Base-by-base conservation (phyloP, 176 grass and related monocot genomes). In the Guadua angustifolia region DNA sequence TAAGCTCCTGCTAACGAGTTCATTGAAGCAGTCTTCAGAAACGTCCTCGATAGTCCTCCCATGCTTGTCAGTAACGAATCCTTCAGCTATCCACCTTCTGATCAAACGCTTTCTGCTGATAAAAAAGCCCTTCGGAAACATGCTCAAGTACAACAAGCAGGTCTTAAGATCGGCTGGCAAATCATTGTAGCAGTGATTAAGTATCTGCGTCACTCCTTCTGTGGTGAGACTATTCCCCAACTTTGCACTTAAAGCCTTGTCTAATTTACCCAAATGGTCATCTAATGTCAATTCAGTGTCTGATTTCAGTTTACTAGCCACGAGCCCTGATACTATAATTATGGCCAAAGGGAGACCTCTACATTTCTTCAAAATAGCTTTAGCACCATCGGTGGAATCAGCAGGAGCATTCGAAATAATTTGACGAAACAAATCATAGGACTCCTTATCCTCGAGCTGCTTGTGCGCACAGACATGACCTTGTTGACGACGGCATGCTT, bases 1-100 rank as follows among this genome's bases (percentile, higher is more conserved):
- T 9, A 87, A 33, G 38, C 74, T 87, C 22, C 85, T 66, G 10
- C 46, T 3, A 38, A 87, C 47, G 6, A 87, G 47, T 33, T 87
- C 71, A 69, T 69, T 74, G 16, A 87, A 76, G 71, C 11, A 42
- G 19, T 74, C 59, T n/a, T 87, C 78, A 0, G 79, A 73, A 0
- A 88, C 79, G 51, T 88, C 79, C 10, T 83, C 72, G 0, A 24
- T 2, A 0, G 71, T 83, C 9, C 61, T 74, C 4, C 86, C 80
- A 50, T 71, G 29, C 7, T 71, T 70, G 24, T 75, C 86, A 22
- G 16, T 3, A 0, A 88, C 42, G 60, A 87, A 87, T 0, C 77
- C 59, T 81, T 87, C 85, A 1, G 85, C 33, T 12, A 87, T 74
- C 77, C 85, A 87, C 46, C 59, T 73, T 68, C 85, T 68, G 7